These are phyloP conservation scores for Ophiostoma sp. DNA, from an alignment of 2,329 filamentous ascomycete genomes.

Conservation along the genomic window DNA sequence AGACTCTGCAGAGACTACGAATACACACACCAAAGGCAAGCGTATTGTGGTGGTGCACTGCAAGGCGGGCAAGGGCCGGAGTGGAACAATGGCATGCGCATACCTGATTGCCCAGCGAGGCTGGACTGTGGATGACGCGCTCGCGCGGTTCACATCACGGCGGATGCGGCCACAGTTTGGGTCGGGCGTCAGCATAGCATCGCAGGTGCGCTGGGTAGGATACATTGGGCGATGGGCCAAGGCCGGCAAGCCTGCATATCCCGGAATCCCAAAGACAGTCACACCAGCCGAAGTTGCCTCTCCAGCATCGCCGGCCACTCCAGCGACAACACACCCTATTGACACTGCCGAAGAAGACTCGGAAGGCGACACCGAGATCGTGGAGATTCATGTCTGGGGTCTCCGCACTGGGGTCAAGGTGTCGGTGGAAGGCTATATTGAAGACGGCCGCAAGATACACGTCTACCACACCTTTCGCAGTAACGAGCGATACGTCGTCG, in stretches of 20 bases:
- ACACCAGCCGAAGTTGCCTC: not conserved
- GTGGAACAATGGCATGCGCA: constrained; percentile 79
- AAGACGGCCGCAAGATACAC: constrained; percentile 85
- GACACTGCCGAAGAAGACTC: constrained; percentile 32
- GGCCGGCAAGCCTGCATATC: constrained; percentile 52
- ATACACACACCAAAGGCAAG: constrained; percentile 36
- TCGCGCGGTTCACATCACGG: constrained; percentile 63
- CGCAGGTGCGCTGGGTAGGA: constrained; percentile 77
- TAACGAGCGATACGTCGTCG: constrained; percentile 64
- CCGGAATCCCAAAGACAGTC: not conserved
- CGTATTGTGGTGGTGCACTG: constrained; percentile 91
- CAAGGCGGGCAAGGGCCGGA: constrained; percentile 93
- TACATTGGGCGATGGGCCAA: constrained; percentile 86
- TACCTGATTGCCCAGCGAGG: constrained; percentile 85
- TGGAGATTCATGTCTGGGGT: constrained; percentile 88
- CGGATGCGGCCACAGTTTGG: constrained; percentile 85
- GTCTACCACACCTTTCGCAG: constrained; percentile 73
- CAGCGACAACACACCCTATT: not conserved
- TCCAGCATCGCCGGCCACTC: not conserved
- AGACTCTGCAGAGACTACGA: not conserved
- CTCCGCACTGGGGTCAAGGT: constrained; percentile 83
- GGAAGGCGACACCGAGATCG: constrained; percentile 75
- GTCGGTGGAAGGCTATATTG: constrained; percentile 73
- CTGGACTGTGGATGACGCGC: constrained; percentile 50
- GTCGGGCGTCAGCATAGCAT: constrained; percentile 84